Percentiles rank a stretch among this genome's conserved stretches.
These are phyloP conservation scores for Agroathelia rolfsii DNA, from an alignment of 1,284 basidiomycete genomes.

Conservation along the genomic window DNA sequence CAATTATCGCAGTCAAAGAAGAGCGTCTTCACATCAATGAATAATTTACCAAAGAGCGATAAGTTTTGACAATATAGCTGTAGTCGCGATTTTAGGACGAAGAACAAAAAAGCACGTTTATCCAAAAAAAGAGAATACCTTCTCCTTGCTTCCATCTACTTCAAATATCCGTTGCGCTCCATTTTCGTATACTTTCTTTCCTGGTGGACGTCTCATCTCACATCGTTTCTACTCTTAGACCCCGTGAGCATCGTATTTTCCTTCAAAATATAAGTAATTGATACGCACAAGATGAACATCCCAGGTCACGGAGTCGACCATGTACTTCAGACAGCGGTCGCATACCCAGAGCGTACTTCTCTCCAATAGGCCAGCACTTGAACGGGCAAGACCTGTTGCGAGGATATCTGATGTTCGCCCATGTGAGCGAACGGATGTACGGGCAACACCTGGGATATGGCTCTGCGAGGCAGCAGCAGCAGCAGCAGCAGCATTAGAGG, in stretches of 20 bases:
- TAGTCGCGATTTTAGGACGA: conserved; percentile 7
- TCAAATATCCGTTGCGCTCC: conserved; percentile 93
- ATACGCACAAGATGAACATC: conserved; percentile 63
- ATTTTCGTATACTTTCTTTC: conserved; percentile 82
- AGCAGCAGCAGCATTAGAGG: conserved; percentile 16
- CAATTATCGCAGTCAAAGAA: conserved; percentile 90
- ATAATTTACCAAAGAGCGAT: conserved; percentile 94
- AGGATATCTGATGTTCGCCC: conserved; percentile 64
- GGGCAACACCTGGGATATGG: conserved; percentile 37
- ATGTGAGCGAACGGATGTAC: conserved; percentile 43
- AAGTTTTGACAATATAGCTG: conserved; percentile 95
- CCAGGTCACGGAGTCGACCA: conserved; percentile 65
- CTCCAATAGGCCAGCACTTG: conserved; percentile 40
- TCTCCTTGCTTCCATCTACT: conserved; percentile 81
- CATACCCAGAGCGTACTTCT: conserved; percentile 70
- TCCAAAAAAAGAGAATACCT: conserved; percentile 39
- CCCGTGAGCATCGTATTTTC: conserved; percentile 10
- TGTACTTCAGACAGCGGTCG: conserved; percentile 95
- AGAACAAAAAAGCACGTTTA: conserved; percentile 1
- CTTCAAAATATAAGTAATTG: conserved; percentile 6
- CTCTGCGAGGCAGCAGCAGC: conserved; percentile 19
- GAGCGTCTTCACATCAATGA: conserved; percentile 96
- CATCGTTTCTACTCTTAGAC: conserved; percentile 56
- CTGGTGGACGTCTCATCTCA: conserved; percentile 70
- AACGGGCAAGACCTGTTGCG: conserved; percentile 48